Evolutionary conservation across 2,329 filamentous ascomycete genomes (phyloP), one percentile per base, ranked within the genome.

Genomic region (Periglandula ipomoeae): DNA sequence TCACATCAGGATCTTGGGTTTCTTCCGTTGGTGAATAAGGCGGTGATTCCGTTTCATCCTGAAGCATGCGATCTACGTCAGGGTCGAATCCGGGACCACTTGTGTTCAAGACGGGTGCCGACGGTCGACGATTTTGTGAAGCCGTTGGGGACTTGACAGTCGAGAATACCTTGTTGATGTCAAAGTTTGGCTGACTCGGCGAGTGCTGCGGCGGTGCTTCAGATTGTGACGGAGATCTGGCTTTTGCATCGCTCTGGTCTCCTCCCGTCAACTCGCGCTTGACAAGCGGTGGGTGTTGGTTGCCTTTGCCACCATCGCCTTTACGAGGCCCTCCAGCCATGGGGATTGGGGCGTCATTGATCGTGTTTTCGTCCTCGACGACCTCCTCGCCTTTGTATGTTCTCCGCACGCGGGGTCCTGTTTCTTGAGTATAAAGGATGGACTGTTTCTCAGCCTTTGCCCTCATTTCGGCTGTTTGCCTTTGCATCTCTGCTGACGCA

Each of bases 331-430:
- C 56, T 13, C 52, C 56, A 9, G 49, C 49, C 44, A 44, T 52
- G 22, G 66, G 65, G 17, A 61, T 58, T 8, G 63, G 63, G n/a
- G 61, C 59, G 22, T 69, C 65, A 32, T 58, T 61, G n/a, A 66
- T 52, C 34, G 67, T 63, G n/a, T 68, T 74, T 30, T 94, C 88
- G 41, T 85, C 82, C 53, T 91, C 89, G 15, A 97, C 77, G 15
- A 95, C 67, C 62, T 97, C 93, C 50, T 96, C 90, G 11, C 93
- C 93, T 66, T 97, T 97, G 70, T 97, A 91, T 2, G 91, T 96
- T 56, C 87, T 82, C 58, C 89, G 80, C 49, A 96, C 84, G 3
- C 89, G 82, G 4, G 90, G 89, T 44, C 80, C 76, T 1, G 65
- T 64, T 17, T 86, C 81, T 19, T 87, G 80, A 13, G 88, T 79